A percentile compares a stretch with the other conserved stretches of the same genome.
Evolutionary conservation across 768 basidiomycete species (phyloP).

Genomic region (Auriscalpium vulgare): DNA sequence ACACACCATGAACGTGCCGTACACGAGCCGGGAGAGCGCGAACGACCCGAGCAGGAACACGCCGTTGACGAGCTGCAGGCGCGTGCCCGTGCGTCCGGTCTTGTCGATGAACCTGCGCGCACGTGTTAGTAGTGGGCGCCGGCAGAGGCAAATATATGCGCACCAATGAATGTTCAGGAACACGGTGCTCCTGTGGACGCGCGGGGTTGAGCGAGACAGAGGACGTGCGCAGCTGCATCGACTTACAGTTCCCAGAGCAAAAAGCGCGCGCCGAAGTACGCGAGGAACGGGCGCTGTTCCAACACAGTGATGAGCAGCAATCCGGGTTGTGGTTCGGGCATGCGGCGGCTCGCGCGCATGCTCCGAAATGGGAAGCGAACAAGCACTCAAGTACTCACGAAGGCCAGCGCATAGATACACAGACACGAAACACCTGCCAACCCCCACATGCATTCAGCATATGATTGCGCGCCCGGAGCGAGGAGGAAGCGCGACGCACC

Average conservation of each 20-base stretch:
- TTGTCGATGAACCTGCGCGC: conserved; percentile 66
- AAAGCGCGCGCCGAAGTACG: conserved; percentile 72
- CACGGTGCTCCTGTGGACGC: conserved; percentile 55
- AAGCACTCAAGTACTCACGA: conserved; percentile 43
- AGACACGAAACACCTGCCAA: conserved; percentile 53
- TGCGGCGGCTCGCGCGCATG: no score
- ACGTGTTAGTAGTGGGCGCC: not conserved
- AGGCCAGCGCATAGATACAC: conserved; percentile 57
- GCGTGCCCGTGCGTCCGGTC: conserved; percentile 60
- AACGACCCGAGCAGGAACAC: conserved; percentile 57
- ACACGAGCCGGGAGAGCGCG: conserved; percentile 61
- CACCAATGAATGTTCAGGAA: conserved; percentile 88
- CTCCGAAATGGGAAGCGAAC: not conserved
- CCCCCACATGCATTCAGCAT: not conserved
- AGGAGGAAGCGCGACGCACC: conserved; percentile 31
- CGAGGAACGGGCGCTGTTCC: conserved; percentile 54
- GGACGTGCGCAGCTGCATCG: not conserved
- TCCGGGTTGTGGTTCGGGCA: no score
- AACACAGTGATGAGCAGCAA: not conserved
- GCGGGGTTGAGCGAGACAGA: conserved; percentile 1
- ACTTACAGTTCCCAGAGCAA: conserved; percentile 75
- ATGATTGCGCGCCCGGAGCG: not conserved
- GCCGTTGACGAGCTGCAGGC: conserved; percentile 65
- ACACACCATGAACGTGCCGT: conserved; percentile 46
- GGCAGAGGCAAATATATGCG: conserved; percentile 12